Conservation (phyloP, 1,284 basidiomycete species). For the Coniophora puteana region DNA sequence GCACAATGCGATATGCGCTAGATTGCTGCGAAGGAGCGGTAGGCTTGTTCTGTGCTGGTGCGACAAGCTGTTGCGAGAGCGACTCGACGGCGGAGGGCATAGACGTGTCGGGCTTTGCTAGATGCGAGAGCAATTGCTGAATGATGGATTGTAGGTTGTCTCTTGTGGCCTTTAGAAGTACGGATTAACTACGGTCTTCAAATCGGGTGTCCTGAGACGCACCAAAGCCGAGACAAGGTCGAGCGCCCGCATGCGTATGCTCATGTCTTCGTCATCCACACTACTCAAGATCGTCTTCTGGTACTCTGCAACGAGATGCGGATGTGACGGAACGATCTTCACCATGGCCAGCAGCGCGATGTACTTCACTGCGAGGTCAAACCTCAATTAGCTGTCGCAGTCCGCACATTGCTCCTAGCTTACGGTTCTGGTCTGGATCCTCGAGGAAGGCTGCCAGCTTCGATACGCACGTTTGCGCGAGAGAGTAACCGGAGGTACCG, state of each 20-base stretch:
- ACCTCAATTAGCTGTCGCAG: background rate
- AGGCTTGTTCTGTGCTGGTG: constrained; percentile 35
- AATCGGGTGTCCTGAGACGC: constrained; percentile 17
- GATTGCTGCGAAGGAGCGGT: constrained; percentile 60
- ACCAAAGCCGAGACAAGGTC: constrained; percentile 95
- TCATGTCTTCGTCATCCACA: constrained; percentile 91
- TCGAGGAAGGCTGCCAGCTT: constrained; percentile 92
- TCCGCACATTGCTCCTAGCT: constrained; percentile 22
- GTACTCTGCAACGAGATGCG: constrained; percentile 88
- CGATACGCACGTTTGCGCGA: constrained; percentile 88
- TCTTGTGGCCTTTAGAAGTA: constrained; percentile 63
- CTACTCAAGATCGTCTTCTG: constrained; percentile 90
- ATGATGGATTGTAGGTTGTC: constrained; percentile 87
- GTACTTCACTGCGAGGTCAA: constrained; percentile 74
- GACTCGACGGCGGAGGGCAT: constrained; percentile 61
- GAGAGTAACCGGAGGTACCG: constrained; percentile 70
- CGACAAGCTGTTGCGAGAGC: constrained; percentile 46
- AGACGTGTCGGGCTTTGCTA: constrained; percentile 61
- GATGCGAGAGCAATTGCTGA: constrained; percentile 82
- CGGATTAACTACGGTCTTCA: constrained; percentile 6
- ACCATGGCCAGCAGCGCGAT: constrained; percentile 94
- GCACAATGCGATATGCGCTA: constrained; percentile 78
- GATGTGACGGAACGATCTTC: constrained; percentile 93
- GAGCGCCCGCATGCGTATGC: constrained; percentile 92
- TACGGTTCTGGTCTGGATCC: constrained; percentile 94